Conservation (phyloP, 1,139 yeast genomes). For the Lodderomyces pseudojiufengensis region DNA sequence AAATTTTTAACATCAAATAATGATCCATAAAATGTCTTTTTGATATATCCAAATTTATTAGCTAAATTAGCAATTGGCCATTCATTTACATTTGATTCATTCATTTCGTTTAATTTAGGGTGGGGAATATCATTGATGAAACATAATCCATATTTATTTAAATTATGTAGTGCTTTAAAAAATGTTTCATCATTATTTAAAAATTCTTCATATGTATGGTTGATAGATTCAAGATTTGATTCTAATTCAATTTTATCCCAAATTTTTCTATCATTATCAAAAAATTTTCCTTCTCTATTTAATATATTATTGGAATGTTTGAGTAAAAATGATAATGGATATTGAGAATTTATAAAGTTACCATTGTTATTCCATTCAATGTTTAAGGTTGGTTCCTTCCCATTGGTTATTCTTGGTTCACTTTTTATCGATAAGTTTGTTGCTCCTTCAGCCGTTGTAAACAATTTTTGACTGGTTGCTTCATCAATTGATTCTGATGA, state of each 20-base stretch:
- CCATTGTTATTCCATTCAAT: conserved; percentile 57
- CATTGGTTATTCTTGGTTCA: conserved; percentile 23
- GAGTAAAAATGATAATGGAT: conserved; percentile 45
- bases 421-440: conserved; percentile 20
- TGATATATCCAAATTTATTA: conserved; percentile 62
- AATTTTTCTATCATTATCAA: conserved; percentile 31
- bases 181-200: conserved; percentile 34
- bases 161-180: conserved; percentile 36
- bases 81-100: conserved; percentile 25
- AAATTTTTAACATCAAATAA: conserved; percentile 66
- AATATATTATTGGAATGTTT: conserved; percentile 36
- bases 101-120: conserved; percentile 20
- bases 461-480: conserved; percentile 57
- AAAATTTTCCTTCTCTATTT: conserved; percentile 30
- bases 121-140: conserved; percentile 53
- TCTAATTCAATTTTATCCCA: conserved; percentile 35
- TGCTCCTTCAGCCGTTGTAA: conserved; percentile 56
- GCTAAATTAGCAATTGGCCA: conserved; percentile 54
- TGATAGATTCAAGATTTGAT: conserved; percentile 19
- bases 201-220: conserved; percentile 42
- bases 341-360: conserved; percentile 31
- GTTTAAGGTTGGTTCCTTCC: conserved; percentile 29
- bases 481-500: conserved; percentile 51
- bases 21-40: conserved; percentile 70
- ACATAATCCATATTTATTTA: conserved; percentile 59